phyloP scores from a whole-genome alignment of 768 basidiomycete species.

The Suillus ampliporus region DNA sequence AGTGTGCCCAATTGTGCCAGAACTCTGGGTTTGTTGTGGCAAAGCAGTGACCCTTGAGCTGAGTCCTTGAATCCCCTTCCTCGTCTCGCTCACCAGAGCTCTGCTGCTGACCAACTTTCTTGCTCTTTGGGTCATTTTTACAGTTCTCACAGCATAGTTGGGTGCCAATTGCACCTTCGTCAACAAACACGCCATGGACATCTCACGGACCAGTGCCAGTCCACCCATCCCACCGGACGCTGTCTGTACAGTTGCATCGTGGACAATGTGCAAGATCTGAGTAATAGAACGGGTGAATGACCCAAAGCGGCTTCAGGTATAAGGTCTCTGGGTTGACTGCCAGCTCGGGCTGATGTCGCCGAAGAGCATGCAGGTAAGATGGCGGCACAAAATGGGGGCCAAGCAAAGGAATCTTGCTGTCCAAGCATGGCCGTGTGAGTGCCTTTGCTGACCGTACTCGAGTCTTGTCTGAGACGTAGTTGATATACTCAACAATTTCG shows the following conservation, averaged over 20 bases:
- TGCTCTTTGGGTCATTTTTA: neutral
- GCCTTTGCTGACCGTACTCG: neutral
- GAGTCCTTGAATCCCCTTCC: neutral
- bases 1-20: conserved; percentile 25
- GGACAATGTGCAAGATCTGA: conserved; percentile 9
- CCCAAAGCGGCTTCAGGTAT: conserved; percentile 11
- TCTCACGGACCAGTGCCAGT: conserved; percentile 6
- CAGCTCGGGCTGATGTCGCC: conserved; percentile 1
- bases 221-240: conserved; percentile 14
- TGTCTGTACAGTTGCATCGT: neutral
- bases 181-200: conserved; percentile 10
- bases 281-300: conserved; percentile 17
- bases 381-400: conserved; percentile 31
- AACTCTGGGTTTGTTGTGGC: conserved; percentile 25
- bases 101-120: neutral
- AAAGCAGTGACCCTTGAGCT: conserved; percentile 5
- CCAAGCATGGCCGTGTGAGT: neutral
- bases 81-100: too few species aligned
- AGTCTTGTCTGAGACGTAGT: conserved; percentile 18
- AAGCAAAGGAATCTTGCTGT: conserved; percentile 24
- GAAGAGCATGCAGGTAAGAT: conserved; percentile 16
- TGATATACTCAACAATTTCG: conserved; percentile 27
- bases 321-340: neutral
- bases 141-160: conserved; percentile 3
- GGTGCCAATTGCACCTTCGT: conserved; percentile 5